Evolutionary conservation across 176 grass and related monocot genomes (phyloP), one percentile per base, ranked within the genome.

Genomic region (Avena sativa): DNA sequence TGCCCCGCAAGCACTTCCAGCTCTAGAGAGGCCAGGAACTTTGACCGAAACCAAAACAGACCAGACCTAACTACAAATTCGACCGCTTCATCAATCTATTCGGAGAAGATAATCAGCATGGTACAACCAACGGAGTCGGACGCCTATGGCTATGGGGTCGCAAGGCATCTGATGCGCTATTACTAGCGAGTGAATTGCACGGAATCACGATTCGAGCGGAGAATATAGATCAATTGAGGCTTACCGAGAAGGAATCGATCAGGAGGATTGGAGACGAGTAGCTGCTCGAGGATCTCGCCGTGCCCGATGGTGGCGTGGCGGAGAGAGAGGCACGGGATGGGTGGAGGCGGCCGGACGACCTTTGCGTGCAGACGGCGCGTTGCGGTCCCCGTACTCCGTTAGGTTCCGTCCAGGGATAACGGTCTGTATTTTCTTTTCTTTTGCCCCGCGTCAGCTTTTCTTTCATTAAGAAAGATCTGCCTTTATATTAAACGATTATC

Each of bases 351-450:
- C 38, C 5, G 4, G 71, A 34, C n/a, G 40, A 59, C 71, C 40
- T 87, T 80, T 72, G 77, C 85, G 77, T 87, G 66, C 21, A 25
- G 25, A 52, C 84, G 50, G 57, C 58, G 71, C 7, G 10, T 75
- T 32, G 53, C 49, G 15, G 74, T 9, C 50, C 49, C 0, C 36
- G 3, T 30, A 32, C 30, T 77, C 74, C 17, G 8, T 36, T 17
- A 8, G 50, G 26, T 43, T 77, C 52, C 32, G 30, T 40, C 30
- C 17, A 20, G 74, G 1, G 21, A 62, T 57, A 20, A 57, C 55
- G 6, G 55, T 20, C 17, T 8, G 17, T 8, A 4, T 56, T 56
- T 56, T 56, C 40, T 48, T 48, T 48, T 9, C 46, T 48, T 43
- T 43, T 43, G 40, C 46, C 9, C 46, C 46, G 46, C 46, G 44